Conservation (phyloP, 768 basidiomycete genomes). For the Suillus occidentalis region DNA sequence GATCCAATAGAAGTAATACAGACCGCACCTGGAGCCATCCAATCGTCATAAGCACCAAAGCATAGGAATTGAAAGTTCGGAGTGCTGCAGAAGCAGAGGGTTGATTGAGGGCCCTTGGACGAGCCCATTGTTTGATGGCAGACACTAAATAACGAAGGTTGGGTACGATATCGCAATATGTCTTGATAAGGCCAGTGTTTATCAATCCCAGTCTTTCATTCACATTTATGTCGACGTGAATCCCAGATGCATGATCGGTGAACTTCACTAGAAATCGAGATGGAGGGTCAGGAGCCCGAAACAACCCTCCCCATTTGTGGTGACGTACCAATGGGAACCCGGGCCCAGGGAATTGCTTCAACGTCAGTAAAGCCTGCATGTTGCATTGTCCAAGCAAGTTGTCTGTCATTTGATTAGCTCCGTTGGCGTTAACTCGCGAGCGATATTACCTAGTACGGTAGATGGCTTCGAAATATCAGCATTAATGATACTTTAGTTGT, state of each 20-base stretch:
- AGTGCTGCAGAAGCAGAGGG: constrained; percentile 31
- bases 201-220: constrained; percentile 59
- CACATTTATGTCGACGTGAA: constrained; percentile 57
- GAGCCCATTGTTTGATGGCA: constrained; percentile 62
- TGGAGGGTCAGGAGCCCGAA: constrained; percentile 1
- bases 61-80: constrained; percentile 60
- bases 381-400: constrained; percentile 30
- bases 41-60: constrained; percentile 60
- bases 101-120: constrained; percentile 48
- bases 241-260: constrained; percentile 38
- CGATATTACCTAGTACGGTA: constrained; percentile 31
- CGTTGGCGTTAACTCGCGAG: background rate
- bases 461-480: constrained; percentile 20
- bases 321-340: constrained; percentile 44
- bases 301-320: constrained; percentile 6
- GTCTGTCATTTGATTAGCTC: constrained; percentile 20
- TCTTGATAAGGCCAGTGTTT: constrained; percentile 50
- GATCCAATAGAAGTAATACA: background rate
- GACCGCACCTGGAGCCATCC: constrained; percentile 53
- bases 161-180: constrained; percentile 50
- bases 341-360: constrained; percentile 32
- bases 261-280: constrained; percentile 48
- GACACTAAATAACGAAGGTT: constrained; percentile 44
- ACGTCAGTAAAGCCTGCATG: constrained; percentile 35
- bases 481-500: background rate